These are phyloP conservation scores for Cyclocybe cylindracea DNA, from an alignment of 768 basidiomycete genomes.

Conservation along the genomic window DNA sequence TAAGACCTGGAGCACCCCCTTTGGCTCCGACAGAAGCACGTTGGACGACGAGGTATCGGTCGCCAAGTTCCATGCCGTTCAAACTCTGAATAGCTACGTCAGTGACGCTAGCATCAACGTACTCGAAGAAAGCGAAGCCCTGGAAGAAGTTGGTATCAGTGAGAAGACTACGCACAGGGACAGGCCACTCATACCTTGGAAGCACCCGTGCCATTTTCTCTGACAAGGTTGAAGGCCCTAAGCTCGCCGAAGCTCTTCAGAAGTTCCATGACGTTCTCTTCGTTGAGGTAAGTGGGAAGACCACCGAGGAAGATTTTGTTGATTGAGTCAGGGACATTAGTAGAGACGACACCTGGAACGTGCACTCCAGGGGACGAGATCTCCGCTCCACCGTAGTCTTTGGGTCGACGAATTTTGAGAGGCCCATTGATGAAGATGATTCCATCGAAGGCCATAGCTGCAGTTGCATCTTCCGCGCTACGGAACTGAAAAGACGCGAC, in stretches of 20 bases:
- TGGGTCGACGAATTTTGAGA: slow-evolving; percentile 97
- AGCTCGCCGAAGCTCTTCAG: slow-evolving; percentile 97
- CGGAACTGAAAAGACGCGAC: slow-evolving; percentile 73
- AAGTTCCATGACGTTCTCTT: slow-evolving; percentile 98
- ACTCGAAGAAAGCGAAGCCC: slow-evolving; percentile 99
- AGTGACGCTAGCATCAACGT: slow-evolving; percentile 84
- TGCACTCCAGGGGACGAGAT: slow-evolving; percentile 68
- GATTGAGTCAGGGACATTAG: slow-evolving; percentile 94
- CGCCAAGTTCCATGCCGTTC: slow-evolving; percentile 97
- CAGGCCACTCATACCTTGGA: slow-evolving; percentile 66
- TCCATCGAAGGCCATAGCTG: slow-evolving; percentile 97
- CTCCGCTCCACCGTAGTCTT: slow-evolving; percentile 89
- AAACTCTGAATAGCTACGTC: slow-evolving; percentile 96
- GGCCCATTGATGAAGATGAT: slow-evolving; percentile 94
- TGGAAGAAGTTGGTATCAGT: slow-evolving; percentile 30
- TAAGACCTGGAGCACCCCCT: slow-evolving; percentile 61
- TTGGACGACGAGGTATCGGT: slow-evolving; percentile 93
- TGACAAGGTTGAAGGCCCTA: slow-evolving; percentile 96
- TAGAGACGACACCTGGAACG: slow-evolving; percentile 94
- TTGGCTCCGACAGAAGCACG: slow-evolving; percentile 94
- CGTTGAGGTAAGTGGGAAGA: slow-evolving; percentile 91
- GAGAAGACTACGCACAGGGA: not conserved
- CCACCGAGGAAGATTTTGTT: slow-evolving; percentile 99
- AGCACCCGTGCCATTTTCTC: slow-evolving; percentile 85
- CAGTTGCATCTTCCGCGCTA: slow-evolving; percentile 93